These are phyloP conservation scores for Colletotrichum spaethianum DNA, from an alignment of 2,329 filamentous ascomycete genomes.

Conservation along the genomic window DNA sequence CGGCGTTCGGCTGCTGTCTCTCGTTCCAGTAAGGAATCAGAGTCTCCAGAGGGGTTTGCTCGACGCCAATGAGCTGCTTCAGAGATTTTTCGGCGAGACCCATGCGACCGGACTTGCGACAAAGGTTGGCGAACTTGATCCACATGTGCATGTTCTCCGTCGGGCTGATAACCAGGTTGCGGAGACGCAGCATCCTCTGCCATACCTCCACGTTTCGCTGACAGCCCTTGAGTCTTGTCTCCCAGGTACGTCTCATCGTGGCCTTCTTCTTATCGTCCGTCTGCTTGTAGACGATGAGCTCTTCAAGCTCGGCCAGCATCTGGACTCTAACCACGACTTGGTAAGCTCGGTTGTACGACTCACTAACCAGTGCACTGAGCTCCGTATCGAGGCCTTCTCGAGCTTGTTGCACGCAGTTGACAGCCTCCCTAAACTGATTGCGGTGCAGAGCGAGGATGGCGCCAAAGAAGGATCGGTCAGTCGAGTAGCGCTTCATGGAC, in stretches of 20 bases:
- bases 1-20: slow-evolving; percentile 49
- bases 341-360: slow-evolving; percentile 98
- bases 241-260: slow-evolving; percentile 95
- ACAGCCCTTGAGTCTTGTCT: slow-evolving; percentile 92
- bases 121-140: slow-evolving; percentile 99
- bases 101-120: slow-evolving; percentile 94
- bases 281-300: slow-evolving; percentile 98
- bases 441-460: slow-evolving; percentile 95
- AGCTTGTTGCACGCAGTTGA: slow-evolving; percentile 90
- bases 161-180: slow-evolving; percentile 91
- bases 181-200: slow-evolving; percentile 97
- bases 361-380: slow-evolving; percentile 94
- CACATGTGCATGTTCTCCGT: slow-evolving; percentile 98
- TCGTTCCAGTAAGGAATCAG: slow-evolving; percentile 74
- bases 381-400: slow-evolving; percentile 96
- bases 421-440: slow-evolving; percentile 93
- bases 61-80: slow-evolving; percentile 86
- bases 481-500: slow-evolving; percentile 94
- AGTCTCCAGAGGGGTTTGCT: slow-evolving; percentile 70
- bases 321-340: slow-evolving; percentile 98
- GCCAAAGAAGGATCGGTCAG: slow-evolving; percentile 97
- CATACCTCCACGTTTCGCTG: slow-evolving; percentile 98
- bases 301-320: slow-evolving; percentile 98
- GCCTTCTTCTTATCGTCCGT: slow-evolving; percentile 90
- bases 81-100: slow-evolving; percentile 96